Conservation (phyloP, 176 grass and related monocot species). For the Lolium multiflorum region DNA sequence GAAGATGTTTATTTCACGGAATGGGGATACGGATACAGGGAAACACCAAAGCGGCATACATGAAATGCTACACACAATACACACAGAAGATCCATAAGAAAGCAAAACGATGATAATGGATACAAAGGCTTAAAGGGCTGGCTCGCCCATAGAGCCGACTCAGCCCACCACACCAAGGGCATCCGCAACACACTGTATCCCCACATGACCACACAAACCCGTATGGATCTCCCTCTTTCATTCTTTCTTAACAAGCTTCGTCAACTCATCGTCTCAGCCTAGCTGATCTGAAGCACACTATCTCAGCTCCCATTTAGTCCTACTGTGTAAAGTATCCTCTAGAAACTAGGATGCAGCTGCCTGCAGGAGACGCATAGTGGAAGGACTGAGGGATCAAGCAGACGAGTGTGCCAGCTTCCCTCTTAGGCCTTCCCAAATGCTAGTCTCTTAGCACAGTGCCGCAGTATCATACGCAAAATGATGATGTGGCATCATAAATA, state of each 20-base stretch:
- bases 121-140: neutral
- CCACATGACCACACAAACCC: neutral
- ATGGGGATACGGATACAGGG: neutral
- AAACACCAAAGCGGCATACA: neutral
- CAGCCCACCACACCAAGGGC: neutral
- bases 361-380: neutral
- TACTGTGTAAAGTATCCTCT: neutral
- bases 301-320: neutral
- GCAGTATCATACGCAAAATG: no score
- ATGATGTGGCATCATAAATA: no score
- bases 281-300: neutral
- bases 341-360: neutral
- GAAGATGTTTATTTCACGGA: neutral
- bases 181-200: neutral
- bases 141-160: neutral
- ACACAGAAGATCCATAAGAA: neutral
- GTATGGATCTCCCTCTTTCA: neutral
- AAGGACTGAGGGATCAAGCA: neutral
- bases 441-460: no score
- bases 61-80: neutral
- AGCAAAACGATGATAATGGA: neutral
- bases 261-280: neutral
- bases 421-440: no score
- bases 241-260: conserved; percentile 1
- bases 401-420: neutral